Evolutionary conservation across 371 early-diverging fungal genomes (phyloP), one percentile per base, ranked within the genome.

Genomic region (Mucor indicus): DNA sequence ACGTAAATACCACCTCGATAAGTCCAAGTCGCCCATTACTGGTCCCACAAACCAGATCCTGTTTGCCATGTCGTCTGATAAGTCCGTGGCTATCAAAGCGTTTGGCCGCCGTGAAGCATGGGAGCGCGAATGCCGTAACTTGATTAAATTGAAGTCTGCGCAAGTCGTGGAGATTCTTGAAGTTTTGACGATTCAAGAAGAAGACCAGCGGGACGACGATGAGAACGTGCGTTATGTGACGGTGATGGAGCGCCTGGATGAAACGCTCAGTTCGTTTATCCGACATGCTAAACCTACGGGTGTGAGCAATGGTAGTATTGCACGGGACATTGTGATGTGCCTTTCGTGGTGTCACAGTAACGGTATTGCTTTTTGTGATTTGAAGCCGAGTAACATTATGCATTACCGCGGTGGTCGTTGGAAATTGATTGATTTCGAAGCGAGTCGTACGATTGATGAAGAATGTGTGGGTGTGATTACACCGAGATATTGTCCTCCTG

Each of bases 41-140:
- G 75, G 75, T 1, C 75, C 69, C 1, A 48, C 65, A 16, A 75
- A 75, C 13, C 58, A 48, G 12, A 60, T 75, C 2, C 32, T 75
- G n/a, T 75, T 60, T 57, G 69, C 55, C 4, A 5, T 11, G 4
- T 11, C 13, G 4, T 8, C 8, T 12, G 22, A 44, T 4, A 21
- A n/a, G 0, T 38, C 25, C 2, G 58, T 54, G 3, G 60, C 64
- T 3, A 57, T 75, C 37, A 75, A 75, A 36, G 44, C 55, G 12
- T 75, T 75, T 63, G 72, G 67, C n/a, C 47, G 75, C 37, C 55
- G 75, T 9, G 75, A 75, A 53, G 72, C 75, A 19, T 75, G 75
- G 75, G 75, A 75, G 27, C 54, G 75, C 30, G 75, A 75, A 52
- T 75, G 75, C 29, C 58, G 67, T 3, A 64, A 66, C 0, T 42